A percentile compares a stretch with the other conserved stretches of the same genome.
phyloP scores from a whole-genome alignment of 305 asterid species.

The Fraxinus latifolia region DNA sequence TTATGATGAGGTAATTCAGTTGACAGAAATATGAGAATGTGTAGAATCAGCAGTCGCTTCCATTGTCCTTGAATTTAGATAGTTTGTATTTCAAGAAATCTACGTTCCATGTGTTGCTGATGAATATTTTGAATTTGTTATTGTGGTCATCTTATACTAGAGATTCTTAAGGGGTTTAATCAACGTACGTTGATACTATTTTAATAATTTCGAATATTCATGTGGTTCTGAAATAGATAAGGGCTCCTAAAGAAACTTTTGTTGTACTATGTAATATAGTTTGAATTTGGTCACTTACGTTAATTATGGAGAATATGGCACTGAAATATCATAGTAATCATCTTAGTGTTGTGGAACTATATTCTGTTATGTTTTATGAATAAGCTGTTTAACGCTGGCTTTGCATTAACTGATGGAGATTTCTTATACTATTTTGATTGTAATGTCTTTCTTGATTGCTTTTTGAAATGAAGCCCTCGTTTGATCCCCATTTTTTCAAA shows the following conservation, averaged over 20 bases:
- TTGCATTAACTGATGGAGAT: neutral
- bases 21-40: constrained; percentile 10
- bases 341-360: neutral
- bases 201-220: neutral
- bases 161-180: constrained; percentile 8
- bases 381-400: neutral
- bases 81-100: constrained; percentile 11
- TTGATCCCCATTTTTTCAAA: no score
- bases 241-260: neutral
- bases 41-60: constrained; percentile 14
- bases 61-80: constrained; percentile 18
- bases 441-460: neutral
- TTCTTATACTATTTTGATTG: neutral
- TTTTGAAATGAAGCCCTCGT: neutral
- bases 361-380: neutral
- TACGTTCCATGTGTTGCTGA: constrained; percentile 19
- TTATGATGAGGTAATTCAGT: constrained; percentile 75
- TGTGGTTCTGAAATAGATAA: neutral
- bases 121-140: constrained; percentile 19
- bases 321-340: neutral
- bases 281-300: neutral
- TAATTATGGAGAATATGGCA: neutral
- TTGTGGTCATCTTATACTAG: neutral
- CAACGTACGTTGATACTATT: neutral
- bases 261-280: neutral